phyloP scores from a whole-genome alignment of 768 basidiomycete species.

The Filobasidium wieringae region DNA sequence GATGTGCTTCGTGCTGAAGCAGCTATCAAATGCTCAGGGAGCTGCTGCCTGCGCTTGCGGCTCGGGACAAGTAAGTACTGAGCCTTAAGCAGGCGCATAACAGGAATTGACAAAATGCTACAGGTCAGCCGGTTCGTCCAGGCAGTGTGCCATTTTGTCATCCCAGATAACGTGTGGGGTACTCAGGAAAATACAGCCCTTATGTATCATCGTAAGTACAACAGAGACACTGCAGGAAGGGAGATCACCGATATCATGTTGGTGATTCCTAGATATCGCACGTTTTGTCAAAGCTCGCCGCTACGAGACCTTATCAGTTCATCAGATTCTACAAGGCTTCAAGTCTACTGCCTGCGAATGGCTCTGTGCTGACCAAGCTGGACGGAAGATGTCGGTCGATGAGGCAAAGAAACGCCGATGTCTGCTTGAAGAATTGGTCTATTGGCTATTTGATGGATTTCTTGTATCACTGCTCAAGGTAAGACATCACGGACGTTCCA shows the following conservation, averaged over 20 bases:
- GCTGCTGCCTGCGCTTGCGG: neutral
- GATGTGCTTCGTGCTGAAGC: too few species aligned
- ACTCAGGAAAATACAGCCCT: conserved; percentile 52
- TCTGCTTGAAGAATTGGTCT: conserved; percentile 74
- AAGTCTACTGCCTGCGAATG: conserved; percentile 65
- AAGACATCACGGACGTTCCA: conserved; percentile 15
- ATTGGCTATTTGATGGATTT: conserved; percentile 87
- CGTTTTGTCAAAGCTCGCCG: conserved; percentile 62
- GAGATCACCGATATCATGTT: neutral
- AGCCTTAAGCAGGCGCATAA: conserved; percentile 41
- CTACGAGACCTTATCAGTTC: conserved; percentile 69
- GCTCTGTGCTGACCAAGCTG: conserved; percentile 42
- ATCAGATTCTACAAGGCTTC: conserved; percentile 64
- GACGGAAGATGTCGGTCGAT: conserved; percentile 45
- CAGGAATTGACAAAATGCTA: conserved; percentile 39
- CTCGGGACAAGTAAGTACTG: conserved; percentile 40
- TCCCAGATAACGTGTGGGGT: conserved; percentile 75
- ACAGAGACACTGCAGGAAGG: neutral
- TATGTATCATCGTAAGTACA: conserved; percentile 49
- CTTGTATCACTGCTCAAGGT: conserved; percentile 68
- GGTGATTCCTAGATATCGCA: conserved; percentile 53
- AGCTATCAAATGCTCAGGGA: neutral
- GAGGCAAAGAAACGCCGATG: conserved; percentile 69
- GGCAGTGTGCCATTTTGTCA: conserved; percentile 49
- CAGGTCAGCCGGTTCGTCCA: conserved; percentile 47